A percentile compares a stretch with the other conserved stretches of the same genome.
phyloP scores from a whole-genome alignment of 2,329 filamentous ascomycete species.

The Corniculantispora saksenae region DNA sequence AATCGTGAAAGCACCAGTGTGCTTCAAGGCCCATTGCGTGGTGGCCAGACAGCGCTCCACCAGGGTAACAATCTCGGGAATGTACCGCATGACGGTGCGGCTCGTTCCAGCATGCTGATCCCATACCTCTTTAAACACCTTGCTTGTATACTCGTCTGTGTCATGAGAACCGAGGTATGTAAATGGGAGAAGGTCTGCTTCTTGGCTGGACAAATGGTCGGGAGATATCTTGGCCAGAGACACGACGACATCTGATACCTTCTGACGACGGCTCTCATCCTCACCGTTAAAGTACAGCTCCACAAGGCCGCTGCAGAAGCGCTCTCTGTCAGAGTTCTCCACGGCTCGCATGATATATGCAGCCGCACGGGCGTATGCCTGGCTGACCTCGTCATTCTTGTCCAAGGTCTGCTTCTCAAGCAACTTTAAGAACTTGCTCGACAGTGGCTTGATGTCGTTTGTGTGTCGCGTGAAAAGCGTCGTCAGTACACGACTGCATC shows the following conservation, averaged over 20 bases:
- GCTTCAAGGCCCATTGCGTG: conserved; percentile 86
- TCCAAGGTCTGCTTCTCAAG: conserved; percentile 84
- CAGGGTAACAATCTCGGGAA: conserved; percentile 76
- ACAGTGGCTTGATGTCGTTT: conserved; percentile 72
- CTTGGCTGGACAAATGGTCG: conserved; percentile 80
- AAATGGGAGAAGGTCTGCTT: conserved; percentile 77
- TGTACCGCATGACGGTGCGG: conserved; percentile 78
- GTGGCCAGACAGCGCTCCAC: conserved; percentile 70
- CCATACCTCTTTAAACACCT: conserved; percentile 86
- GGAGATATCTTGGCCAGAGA: conserved; percentile 84
- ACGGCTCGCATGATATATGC: conserved; percentile 76
- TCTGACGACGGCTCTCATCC: conserved; percentile 71
- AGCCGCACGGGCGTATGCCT: conserved; percentile 81
- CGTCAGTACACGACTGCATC: conserved; percentile 80
- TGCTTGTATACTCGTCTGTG: conserved; percentile 73
- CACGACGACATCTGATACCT: conserved; percentile 80
- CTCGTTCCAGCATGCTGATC: conserved; percentile 84
- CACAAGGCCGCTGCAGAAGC: conserved; percentile 56
- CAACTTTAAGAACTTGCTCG: conserved; percentile 72
- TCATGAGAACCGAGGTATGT: conserved; percentile 88
- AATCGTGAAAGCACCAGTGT: conserved; percentile 79
- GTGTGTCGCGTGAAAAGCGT: conserved; percentile 81
- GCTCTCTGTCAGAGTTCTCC: conserved; percentile 48
- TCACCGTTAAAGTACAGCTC: conserved; percentile 80
- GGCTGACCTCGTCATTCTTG: conserved; percentile 89